These are phyloP conservation scores for Tritrichomonas foetus DNA, from an alignment of 208 protist genomes.

Conservation along the genomic window DNA sequence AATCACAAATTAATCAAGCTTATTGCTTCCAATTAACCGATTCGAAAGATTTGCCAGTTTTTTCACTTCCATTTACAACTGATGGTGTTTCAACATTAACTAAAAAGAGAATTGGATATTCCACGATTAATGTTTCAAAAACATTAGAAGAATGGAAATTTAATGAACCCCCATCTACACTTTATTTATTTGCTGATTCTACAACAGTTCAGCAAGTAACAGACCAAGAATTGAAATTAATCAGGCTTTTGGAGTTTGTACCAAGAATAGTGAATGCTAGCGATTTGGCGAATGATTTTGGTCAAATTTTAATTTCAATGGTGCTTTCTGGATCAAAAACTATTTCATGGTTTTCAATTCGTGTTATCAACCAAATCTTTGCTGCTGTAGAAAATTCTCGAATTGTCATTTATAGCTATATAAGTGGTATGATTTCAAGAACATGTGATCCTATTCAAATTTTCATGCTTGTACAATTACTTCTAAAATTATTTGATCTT, in stretches of 20 bases:
- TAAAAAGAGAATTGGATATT: background rate
- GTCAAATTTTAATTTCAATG: background rate
- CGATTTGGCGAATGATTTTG: background rate
- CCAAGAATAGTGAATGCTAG: background rate
- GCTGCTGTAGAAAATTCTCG: background rate
- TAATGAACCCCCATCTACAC: background rate
- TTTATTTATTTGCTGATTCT: background rate
- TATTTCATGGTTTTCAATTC: background rate
- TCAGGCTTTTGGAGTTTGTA: background rate
- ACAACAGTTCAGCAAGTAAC: background rate
- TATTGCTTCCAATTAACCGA: background rate
- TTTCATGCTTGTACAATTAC: background rate
- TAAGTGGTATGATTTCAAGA: background rate
- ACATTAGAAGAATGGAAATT: background rate
- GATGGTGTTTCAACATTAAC: too few species aligned
- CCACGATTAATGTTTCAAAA: background rate
- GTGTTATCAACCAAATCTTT: background rate
- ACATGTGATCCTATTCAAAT: background rate
- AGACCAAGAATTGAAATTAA: background rate
- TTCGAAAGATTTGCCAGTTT: background rate
- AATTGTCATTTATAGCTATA: background rate
- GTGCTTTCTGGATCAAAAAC: background rate
- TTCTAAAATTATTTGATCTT: slow-evolving; percentile 5
- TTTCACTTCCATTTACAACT: background rate
- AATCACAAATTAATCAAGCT: background rate